Base-by-base conservation (phyloP, 1,284 basidiomycete species). In the Coniferiporia sulphurascens region DNA sequence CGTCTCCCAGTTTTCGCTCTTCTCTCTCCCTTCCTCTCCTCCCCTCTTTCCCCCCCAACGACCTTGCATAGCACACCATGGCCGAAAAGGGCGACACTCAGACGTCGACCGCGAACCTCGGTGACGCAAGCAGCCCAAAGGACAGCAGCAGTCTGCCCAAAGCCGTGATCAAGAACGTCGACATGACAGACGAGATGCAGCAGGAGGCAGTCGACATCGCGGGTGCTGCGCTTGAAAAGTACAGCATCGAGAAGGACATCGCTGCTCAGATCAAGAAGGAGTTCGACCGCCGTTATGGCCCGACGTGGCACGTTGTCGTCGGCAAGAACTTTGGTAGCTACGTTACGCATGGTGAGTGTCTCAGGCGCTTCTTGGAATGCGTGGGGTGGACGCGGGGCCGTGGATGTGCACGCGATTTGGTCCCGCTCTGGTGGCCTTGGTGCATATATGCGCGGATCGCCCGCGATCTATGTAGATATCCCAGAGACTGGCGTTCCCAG, bases 321-420 rank as follows among this genome's bases (percentile, higher is more conserved):
- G 95, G 95, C 61, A 97, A 96, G 81, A 95, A 95, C 78, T 95
- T 95, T 84, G 95, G 95, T 51, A 94, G 91, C 76, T 98, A 95
- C 71, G 95, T 98, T 51, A 98, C 95, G 35, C 95, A 98, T 70
- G 94, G 95, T 97, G 67, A 71, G 91, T 76, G 12, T 38, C 36
- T 38, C 36, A 17, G 63, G 46, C 54, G 50, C 27, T 54, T 43
- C 38, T 51, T 35, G 22, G 1, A 1, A 17, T 10, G 34, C 17
- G 48, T 19, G 15, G 32, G 21, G 12, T 9, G 48, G 2, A 4
- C 4, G 21, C 15, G 6, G 36, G 15, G 9, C 1, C 41, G 5
- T 27, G 27, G 2, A 2, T 10, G 35, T 35, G 50, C 1, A 10
- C 15, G 44, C 44, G 44, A n/a, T 46, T 12, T n/a, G 15, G 15